phyloP scores from a whole-genome alignment of 768 basidiomycete species.

The Termitomyces sp. region DNA sequence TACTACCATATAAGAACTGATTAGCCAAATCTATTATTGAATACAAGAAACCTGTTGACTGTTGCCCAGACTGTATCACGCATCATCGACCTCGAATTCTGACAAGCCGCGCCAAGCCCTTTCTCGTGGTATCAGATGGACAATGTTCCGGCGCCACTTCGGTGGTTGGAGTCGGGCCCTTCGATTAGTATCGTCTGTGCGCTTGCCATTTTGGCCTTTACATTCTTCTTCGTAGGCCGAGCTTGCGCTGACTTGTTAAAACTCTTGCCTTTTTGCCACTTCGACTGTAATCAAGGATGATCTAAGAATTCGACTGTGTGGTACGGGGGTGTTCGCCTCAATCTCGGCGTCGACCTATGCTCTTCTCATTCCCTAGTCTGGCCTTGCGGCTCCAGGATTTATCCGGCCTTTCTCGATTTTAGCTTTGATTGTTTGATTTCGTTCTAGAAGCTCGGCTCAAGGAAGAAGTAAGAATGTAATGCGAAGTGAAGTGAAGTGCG shows the following conservation, averaged over 20 bases:
- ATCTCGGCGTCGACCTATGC: not conserved
- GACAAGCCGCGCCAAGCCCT: conserved; percentile 1
- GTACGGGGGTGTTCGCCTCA: not conserved
- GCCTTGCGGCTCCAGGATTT: not conserved
- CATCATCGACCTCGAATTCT: not conserved
- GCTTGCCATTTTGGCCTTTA: not conserved
- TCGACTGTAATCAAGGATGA: too few relatives aligned
- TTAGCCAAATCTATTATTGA: too few relatives aligned
- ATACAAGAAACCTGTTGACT: not conserved
- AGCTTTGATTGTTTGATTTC: not conserved
- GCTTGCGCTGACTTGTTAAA: not conserved
- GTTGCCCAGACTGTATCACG: not conserved
- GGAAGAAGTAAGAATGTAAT: not conserved
- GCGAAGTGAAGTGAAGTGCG: not conserved
- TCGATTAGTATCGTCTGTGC: not conserved
- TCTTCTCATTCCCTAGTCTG: not conserved
- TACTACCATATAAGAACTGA: too few relatives aligned
- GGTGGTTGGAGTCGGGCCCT: not conserved
- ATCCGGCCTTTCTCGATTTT: not conserved
- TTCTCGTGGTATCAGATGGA: not conserved
- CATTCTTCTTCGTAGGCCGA: not conserved
- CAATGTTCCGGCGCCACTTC: not conserved
- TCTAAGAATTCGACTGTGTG: not conserved
- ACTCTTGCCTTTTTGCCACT: not conserved
- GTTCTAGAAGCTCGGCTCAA: not conserved